These are phyloP conservation scores for Meyerozyma guilliermondii DNA, from an alignment of 1,139 yeast genomes.

Conservation along the genomic window DNA sequence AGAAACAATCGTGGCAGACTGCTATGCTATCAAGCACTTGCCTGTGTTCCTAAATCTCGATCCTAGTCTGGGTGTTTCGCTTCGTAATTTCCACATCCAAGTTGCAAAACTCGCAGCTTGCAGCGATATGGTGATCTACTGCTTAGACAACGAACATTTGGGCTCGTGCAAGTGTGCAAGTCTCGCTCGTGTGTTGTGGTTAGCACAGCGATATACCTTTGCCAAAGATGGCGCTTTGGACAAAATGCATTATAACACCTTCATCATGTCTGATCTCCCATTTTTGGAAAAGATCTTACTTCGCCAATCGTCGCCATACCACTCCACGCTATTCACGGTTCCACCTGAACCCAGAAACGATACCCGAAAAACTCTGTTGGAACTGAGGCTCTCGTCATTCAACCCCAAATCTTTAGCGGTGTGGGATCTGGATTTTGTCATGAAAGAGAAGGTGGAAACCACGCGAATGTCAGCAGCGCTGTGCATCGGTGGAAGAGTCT, in stretches of 20 bases:
- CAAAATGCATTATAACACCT: conserved; percentile 14
- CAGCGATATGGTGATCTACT: conserved; percentile 65
- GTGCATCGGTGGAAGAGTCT: conserved; percentile 49
- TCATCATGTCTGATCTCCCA: conserved; percentile 9
- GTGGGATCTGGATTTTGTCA: conserved; percentile 71
- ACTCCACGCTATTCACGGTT: conserved; percentile 3
- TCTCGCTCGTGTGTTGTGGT: conserved; percentile 45
- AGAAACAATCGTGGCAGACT: conserved; percentile 35
- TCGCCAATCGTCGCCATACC: background rate
- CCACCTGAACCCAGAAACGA: conserved; percentile 4
- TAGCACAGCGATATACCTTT: conserved; percentile 47
- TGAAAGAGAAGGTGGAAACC: conserved; percentile 77
- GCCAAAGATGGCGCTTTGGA: conserved; percentile 5
- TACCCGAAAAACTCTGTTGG: background rate
- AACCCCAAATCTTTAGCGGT: conserved; percentile 24
- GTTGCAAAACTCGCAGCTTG: conserved; percentile 63
- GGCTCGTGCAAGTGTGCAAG: conserved; percentile 31
- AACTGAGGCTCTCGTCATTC: conserved; percentile 5
- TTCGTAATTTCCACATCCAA: conserved; percentile 75
- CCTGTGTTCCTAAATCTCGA: conserved; percentile 56
- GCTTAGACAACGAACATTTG: conserved; percentile 35
- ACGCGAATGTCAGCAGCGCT: conserved; percentile 82
- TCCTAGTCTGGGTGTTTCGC: conserved; percentile 63
- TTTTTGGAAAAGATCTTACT: background rate
- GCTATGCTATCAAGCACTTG: conserved; percentile 35